Evolutionary conservation across 2,329 filamentous ascomycete genomes (phyloP).

Genomic region (Hypoxylon sp.): DNA sequence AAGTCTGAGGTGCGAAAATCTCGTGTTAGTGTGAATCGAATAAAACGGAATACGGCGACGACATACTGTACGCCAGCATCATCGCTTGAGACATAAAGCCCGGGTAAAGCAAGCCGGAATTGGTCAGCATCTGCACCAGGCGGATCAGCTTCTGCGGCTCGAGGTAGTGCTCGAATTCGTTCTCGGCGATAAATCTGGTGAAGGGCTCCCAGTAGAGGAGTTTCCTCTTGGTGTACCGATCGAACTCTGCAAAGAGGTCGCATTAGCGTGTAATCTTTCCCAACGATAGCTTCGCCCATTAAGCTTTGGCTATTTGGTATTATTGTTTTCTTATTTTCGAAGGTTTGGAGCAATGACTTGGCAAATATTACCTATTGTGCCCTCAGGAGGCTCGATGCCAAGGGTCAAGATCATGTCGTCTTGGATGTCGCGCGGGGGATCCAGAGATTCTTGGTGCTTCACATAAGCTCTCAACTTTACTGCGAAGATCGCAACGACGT

Average conservation of each 20-base stretch:
- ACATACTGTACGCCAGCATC: constrained; percentile 2
- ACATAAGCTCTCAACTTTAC: background rate
- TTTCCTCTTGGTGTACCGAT: background rate
- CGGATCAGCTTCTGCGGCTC: constrained; percentile 4
- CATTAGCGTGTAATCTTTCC: constrained; percentile 1
- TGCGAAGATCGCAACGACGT: background rate
- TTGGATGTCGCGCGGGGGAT: background rate
- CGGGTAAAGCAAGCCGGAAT: background rate
- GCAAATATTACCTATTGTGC: background rate
- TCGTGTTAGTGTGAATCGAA: background rate
- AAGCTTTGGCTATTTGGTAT: background rate
- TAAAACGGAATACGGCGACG: background rate
- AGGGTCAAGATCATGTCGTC: background rate
- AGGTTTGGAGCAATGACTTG: background rate
- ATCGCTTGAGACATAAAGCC: background rate
- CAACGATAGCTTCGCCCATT: background rate
- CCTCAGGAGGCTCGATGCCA: background rate
- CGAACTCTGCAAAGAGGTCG: background rate
- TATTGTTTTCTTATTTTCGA: background rate
- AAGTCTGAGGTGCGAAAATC: background rate
- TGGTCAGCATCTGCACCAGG: background rate
- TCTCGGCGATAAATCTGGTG: constrained; percentile 14
- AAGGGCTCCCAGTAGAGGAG: background rate
- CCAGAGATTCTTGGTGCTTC: background rate
- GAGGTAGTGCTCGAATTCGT: background rate